These are phyloP conservation scores for Fusarium stilboides DNA, from an alignment of 2,329 filamentous ascomycete species.

Conservation along the genomic window DNA sequence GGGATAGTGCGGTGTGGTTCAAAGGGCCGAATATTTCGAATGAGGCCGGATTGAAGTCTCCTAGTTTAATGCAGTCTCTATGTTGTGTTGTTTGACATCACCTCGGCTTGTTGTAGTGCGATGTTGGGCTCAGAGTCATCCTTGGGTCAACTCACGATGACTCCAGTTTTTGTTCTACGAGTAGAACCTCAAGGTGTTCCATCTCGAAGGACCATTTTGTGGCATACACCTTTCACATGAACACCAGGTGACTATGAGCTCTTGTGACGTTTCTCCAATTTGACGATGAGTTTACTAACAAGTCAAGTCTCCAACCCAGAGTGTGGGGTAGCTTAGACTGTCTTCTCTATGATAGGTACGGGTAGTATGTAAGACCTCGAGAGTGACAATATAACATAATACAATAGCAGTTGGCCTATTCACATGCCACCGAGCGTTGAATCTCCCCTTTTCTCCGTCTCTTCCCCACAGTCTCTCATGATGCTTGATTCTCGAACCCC, in stretches of 20 bases:
- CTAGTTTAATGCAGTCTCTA: constrained; percentile 17
- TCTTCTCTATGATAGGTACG: no score
- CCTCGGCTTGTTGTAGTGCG: constrained; percentile 6
- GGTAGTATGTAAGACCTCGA: neutral
- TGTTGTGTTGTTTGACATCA: constrained; percentile 28
- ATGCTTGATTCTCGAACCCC: constrained; percentile 15
- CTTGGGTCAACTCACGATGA: neutral
- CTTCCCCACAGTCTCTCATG: constrained; percentile 22
- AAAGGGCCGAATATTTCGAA: constrained; percentile 49
- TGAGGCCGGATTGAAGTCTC: constrained; percentile 36
- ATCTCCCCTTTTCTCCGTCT: constrained; percentile 12
- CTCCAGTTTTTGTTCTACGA: neutral
- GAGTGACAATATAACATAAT: neutral
- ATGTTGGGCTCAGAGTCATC: neutral
- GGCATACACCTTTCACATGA: constrained; percentile 3
- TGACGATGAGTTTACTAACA: constrained; percentile 12
- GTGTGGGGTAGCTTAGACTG: constrained; percentile 16
- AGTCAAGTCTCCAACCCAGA: constrained; percentile 9
- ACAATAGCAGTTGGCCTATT: constrained; percentile 1
- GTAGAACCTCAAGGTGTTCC: neutral
- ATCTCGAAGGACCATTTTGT: neutral
- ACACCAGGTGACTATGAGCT: constrained; percentile 16
- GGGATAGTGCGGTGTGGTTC: constrained; percentile 45
- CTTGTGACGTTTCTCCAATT: constrained; percentile 22
- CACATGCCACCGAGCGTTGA: constrained; percentile 32